Conservation (phyloP, 2,329 filamentous ascomycete species). For the Pseudopyrenochaeta lycopersici region DNA sequence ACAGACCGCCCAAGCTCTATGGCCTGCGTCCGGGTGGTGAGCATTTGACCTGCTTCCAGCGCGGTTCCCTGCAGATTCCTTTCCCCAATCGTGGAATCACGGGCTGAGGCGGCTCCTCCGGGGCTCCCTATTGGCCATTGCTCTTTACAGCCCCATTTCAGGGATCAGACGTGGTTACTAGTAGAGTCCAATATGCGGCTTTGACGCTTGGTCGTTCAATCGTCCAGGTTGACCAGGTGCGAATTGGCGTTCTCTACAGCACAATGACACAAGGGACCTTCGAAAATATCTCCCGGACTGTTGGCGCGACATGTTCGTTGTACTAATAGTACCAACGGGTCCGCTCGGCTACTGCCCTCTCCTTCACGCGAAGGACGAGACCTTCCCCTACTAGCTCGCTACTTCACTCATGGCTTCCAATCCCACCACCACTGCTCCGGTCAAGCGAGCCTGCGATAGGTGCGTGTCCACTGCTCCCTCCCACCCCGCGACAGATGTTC, state of each 20-base stretch:
- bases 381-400: slow-evolving; percentile 26
- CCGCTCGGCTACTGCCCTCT: slow-evolving; percentile 33
- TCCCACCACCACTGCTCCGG: slow-evolving; percentile 44
- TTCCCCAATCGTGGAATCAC: slow-evolving; percentile 34
- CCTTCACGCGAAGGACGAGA: slow-evolving; percentile 35
- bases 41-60: slow-evolving; percentile 36
- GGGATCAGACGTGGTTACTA: slow-evolving; percentile 38
- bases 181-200: slow-evolving; percentile 43
- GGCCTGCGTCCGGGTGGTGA: slow-evolving; percentile 35
- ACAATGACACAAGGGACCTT: slow-evolving; percentile 47
- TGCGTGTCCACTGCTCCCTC: slow-evolving; percentile 30
- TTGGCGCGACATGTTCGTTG: slow-evolving; percentile 39
- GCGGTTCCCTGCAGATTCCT: slow-evolving; percentile 37
- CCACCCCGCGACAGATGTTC: slow-evolving; percentile 14
- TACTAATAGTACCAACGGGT: slow-evolving; percentile 40
- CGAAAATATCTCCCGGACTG: slow-evolving; percentile 34
- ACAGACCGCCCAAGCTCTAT: slow-evolving; percentile 35
- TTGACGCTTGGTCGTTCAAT: slow-evolving; percentile 45
- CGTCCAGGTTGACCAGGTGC: slow-evolving; percentile 43
- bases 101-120: slow-evolving; percentile 33
- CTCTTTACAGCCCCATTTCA: slow-evolving; percentile 27
- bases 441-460: slow-evolving; percentile 55
- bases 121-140: slow-evolving; percentile 30
- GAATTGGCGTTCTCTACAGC: slow-evolving; percentile 41
- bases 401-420: slow-evolving; percentile 40